phyloP scores from a whole-genome alignment of 495 filamentous ascomycete species.

The Friedmanniomyces endolithicus region DNA sequence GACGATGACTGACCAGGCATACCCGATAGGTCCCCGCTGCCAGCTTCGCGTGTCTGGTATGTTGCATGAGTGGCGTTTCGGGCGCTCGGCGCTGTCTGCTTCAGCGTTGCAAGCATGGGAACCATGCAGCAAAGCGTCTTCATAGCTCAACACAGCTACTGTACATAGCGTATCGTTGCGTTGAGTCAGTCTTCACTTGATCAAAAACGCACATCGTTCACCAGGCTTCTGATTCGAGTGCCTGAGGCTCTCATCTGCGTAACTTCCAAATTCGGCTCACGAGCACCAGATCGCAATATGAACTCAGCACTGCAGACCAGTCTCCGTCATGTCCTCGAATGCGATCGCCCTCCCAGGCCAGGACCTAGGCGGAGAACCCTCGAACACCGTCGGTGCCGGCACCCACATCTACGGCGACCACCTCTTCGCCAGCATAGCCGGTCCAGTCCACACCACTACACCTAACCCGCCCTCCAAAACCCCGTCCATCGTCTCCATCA shows the following conservation, averaged over 20 bases:
- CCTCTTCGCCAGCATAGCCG: slow-evolving; percentile 61
- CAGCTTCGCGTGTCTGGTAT: no score
- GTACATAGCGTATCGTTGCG: neutral
- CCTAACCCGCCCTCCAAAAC: slow-evolving; percentile 33
- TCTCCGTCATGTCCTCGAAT: neutral
- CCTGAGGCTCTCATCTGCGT: neutral
- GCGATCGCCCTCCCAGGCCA: slow-evolving; percentile 20
- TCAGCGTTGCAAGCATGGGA: neutral
- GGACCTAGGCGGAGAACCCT: slow-evolving; percentile 51
- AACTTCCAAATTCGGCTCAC: neutral
- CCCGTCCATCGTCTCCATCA: slow-evolving; percentile 33
- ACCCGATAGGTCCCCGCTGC: no score
- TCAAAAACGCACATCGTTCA: neutral
- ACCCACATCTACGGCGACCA: slow-evolving; percentile 62
- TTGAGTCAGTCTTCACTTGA: neutral
- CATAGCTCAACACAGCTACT: neutral
- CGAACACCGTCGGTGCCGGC: slow-evolving; percentile 61
- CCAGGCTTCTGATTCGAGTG: neutral
- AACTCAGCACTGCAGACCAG: neutral
- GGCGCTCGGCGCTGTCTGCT: neutral
- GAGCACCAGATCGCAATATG: neutral
- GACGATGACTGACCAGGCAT: no score
- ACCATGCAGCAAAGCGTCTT: neutral
- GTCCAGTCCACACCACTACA: slow-evolving; percentile 44
- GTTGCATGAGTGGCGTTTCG: neutral